phyloP scores from a whole-genome alignment of 371 early-diverging fungal species.

The Mortierella sp. region DNA sequence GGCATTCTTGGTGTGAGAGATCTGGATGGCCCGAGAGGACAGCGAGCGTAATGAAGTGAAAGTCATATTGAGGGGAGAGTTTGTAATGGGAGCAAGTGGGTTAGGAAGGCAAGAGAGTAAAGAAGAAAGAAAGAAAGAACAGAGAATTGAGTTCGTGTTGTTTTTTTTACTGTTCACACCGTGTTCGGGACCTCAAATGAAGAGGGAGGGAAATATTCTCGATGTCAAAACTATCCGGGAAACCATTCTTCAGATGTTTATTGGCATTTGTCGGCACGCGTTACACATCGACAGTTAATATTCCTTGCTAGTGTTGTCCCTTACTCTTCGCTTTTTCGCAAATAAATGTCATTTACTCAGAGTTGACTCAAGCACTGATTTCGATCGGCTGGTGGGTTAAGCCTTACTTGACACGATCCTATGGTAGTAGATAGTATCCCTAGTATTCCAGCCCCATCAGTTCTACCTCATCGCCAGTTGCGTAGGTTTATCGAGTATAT shows the following conservation, averaged over 20 bases:
- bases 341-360: neutral
- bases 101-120: slow-evolving; percentile 3
- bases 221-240: neutral
- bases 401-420: no score
- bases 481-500: neutral
- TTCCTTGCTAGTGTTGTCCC: neutral
- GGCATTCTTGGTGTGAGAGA: slow-evolving; percentile 59
- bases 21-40: slow-evolving; percentile 56
- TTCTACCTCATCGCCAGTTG: no score
- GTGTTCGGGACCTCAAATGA: slow-evolving; percentile 21
- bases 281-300: neutral
- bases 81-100: neutral
- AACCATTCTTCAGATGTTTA: neutral
- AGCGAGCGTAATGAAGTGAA: slow-evolving; percentile 46
- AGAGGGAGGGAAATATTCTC: neutral
- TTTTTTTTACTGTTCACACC: neutral
- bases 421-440: neutral
- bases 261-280: neutral
- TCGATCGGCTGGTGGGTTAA: neutral
- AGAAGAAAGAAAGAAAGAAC: neutral
- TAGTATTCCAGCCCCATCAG: no score
- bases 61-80: slow-evolving; percentile 17
- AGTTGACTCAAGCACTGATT: neutral
- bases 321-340: neutral
- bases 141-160: slow-evolving; percentile 1